Evolutionary conservation across 805 yeast species (phyloP).

Genomic region (Diddensiella transvaalensis): DNA sequence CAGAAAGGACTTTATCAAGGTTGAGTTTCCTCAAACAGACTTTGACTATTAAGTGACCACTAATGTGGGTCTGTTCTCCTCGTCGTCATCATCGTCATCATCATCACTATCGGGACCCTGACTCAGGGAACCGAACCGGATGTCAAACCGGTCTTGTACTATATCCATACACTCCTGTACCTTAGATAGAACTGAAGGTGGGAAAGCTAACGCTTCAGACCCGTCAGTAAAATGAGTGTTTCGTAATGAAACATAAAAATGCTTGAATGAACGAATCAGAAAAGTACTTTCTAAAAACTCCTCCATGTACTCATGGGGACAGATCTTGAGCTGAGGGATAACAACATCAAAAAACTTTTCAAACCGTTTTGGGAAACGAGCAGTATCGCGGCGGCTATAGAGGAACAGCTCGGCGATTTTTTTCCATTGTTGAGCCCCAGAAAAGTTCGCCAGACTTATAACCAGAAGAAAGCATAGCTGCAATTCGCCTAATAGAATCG

Average conservation of each 20-base stretch:
- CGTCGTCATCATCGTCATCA: constrained; percentile 11
- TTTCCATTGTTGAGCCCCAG: constrained; percentile 65
- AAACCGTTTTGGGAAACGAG: constrained; percentile 29
- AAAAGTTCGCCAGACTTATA: constrained; percentile 56
- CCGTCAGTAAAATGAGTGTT: neutral
- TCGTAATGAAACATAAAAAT: constrained; percentile 8
- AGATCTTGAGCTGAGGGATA: constrained; percentile 36
- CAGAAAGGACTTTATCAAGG: neutral
- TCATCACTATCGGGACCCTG: constrained; percentile 15
- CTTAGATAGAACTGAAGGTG: neutral
- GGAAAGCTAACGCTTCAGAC: neutral
- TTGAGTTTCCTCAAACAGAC: neutral
- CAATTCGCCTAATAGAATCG: constrained; percentile 45
- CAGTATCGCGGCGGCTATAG: constrained; percentile 34
- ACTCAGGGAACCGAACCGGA: constrained; percentile 3
- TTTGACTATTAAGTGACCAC: neutral
- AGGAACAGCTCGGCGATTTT: constrained; percentile 44
- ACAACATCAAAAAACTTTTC: constrained; percentile 34
- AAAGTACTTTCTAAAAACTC: constrained; percentile 32
- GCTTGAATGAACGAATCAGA: constrained; percentile 20
- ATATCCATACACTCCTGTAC: neutral
- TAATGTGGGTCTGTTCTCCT: neutral
- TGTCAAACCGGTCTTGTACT: constrained; percentile 2
- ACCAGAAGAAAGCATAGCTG: constrained; percentile 49
- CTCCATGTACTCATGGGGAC: constrained; percentile 44